Conservation (phyloP, 768 basidiomycete genomes). For the Rhizopogon roseolus region DNA sequence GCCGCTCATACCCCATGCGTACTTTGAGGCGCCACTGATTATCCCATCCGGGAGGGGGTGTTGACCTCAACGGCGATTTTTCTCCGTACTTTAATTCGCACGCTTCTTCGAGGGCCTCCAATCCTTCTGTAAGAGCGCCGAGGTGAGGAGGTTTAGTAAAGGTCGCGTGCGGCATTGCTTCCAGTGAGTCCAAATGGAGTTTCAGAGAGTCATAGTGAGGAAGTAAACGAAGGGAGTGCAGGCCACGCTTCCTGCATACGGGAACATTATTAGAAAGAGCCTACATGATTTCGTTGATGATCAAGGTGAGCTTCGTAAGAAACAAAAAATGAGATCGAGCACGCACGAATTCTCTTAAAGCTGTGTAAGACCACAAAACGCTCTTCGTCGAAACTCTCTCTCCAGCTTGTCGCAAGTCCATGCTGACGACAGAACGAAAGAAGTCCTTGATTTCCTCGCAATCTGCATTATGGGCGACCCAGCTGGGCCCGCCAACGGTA, state of each 20-base stretch:
- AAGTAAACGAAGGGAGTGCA: conserved; percentile 63
- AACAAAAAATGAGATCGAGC: conserved; percentile 4
- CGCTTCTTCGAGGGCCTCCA: conserved; percentile 60
- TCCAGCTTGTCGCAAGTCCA: conserved; percentile 76
- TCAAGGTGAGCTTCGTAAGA: neutral
- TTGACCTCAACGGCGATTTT: conserved; percentile 27
- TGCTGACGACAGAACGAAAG: conserved; percentile 61
- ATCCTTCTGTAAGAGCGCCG: conserved; percentile 51
- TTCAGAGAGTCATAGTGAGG: conserved; percentile 58
- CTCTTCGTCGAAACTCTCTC: conserved; percentile 78
- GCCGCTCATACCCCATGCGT: conserved; percentile 58
- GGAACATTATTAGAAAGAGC: conserved; percentile 67
- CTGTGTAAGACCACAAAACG: conserved; percentile 77
- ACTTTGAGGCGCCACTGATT: conserved; percentile 57
- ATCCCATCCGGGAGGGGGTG: conserved; percentile 40
- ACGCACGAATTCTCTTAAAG: conserved; percentile 68
- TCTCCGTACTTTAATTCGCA: conserved; percentile 52
- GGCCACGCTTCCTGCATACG: conserved; percentile 58
- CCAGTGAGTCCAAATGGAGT: conserved; percentile 56
- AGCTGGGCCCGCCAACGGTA: conserved; percentile 57
- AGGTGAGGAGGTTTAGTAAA: conserved; percentile 68
- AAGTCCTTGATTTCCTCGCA: conserved; percentile 72
- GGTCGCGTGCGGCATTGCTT: conserved; percentile 48
- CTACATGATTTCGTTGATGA: conserved; percentile 25
- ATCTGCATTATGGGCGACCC: conserved; percentile 65